A percentile compares a stretch with the other conserved stretches of the same genome.
These are phyloP conservation scores for Pterocarpus macrocarpus DNA, from an alignment of 306 rosid species.

Conservation along the genomic window DNA sequence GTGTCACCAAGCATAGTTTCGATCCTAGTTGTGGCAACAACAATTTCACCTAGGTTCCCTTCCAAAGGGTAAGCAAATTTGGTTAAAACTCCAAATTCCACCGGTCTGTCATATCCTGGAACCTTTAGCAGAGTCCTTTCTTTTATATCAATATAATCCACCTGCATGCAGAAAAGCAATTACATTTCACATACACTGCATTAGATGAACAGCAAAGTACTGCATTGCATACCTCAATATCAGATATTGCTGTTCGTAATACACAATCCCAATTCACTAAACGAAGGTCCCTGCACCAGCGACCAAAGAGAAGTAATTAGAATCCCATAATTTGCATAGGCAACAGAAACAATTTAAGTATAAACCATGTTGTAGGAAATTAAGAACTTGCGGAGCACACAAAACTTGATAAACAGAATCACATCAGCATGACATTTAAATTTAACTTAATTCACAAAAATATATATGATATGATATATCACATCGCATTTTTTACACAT, in stretches of 20 bases:
- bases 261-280: slow-evolving; percentile 96
- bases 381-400: slow-evolving; percentile 22
- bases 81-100: slow-evolving; percentile 90
- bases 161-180: slow-evolving; percentile 62
- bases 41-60: slow-evolving; percentile 82
- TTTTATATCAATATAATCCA: slow-evolving; percentile 86
- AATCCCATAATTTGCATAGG: not conserved
- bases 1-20: slow-evolving; percentile 99
- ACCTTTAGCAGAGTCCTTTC: slow-evolving; percentile 74
- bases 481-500: not conserved
- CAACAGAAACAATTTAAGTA: slow-evolving; percentile 4
- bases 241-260: slow-evolving; percentile 93
- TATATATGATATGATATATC: not conserved
- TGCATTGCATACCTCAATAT: slow-evolving; percentile 76
- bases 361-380: slow-evolving; percentile 15
- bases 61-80: slow-evolving; percentile 92
- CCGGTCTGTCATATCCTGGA: slow-evolving; percentile 84
- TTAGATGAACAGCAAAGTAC: slow-evolving; percentile 16
- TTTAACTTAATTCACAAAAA: slow-evolving; percentile 23
- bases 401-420: slow-evolving; percentile 27
- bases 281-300: slow-evolving; percentile 78
- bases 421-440: not conserved
- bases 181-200: slow-evolving; percentile 27
- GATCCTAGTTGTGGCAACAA: slow-evolving; percentile 94
- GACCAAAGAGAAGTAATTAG: slow-evolving; percentile 12